phyloP scores from a whole-genome alignment of 192 early-diverging fungal genomes.

The Chytriomyces sp. region DNA sequence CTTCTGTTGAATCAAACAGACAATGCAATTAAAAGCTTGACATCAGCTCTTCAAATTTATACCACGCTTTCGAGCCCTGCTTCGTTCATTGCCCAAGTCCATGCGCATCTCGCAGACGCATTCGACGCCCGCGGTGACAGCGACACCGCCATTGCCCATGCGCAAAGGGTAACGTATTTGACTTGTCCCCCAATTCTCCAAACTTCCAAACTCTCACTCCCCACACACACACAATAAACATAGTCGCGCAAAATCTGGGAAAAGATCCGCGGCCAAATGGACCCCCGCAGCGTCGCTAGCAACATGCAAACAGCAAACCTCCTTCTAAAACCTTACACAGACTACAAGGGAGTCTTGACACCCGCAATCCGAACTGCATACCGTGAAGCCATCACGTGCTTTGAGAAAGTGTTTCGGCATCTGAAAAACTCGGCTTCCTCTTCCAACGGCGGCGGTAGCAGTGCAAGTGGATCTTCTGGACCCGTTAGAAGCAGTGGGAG shows the following conservation, averaged over 20 bases:
- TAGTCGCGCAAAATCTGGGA: conserved; percentile 46
- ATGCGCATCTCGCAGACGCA: conserved; percentile 47
- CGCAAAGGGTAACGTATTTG: conserved; percentile 33
- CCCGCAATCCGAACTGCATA: conserved; percentile 49
- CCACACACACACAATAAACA: neutral
- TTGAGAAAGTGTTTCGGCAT: conserved; percentile 59
- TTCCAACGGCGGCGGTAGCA: neutral
- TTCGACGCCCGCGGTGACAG: conserved; percentile 49
- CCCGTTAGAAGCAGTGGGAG: neutral
- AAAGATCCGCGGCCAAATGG: conserved; percentile 45
- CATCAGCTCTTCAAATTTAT: conserved; percentile 50
- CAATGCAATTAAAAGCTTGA: conserved; percentile 44
- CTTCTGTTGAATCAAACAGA: conserved; percentile 34
- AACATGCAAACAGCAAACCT: conserved; percentile 53
- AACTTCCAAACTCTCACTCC: neutral
- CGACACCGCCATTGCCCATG: conserved; percentile 49
- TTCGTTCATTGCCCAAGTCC: conserved; percentile 48
- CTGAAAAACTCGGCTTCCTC: conserved; percentile 28
- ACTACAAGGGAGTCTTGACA: conserved; percentile 48
- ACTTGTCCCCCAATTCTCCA: neutral
- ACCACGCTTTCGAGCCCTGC: conserved; percentile 23
- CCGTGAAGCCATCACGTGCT: conserved; percentile 55
- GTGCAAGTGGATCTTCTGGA: neutral
- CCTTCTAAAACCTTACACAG: conserved; percentile 47
- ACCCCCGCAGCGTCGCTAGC: conserved; percentile 52